Evolutionary conservation across 2,329 filamentous ascomycete species (phyloP).

Genomic region (Colletotrichum liaoningense): DNA sequence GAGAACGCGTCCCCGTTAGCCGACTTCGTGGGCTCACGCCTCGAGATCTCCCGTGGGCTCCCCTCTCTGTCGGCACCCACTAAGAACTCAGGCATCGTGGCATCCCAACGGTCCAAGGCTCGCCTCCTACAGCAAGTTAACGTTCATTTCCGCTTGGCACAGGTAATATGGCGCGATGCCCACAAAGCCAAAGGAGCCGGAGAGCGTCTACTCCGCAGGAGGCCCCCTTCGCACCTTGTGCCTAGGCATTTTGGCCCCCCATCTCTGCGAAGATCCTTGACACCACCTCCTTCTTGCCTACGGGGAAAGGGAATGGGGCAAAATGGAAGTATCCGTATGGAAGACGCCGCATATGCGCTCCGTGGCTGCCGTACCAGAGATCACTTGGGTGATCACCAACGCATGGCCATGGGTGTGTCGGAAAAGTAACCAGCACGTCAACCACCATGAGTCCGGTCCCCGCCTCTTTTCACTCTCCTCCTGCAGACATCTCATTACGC

Average conservation of each 20-base stretch:
- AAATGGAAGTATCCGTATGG: not conserved
- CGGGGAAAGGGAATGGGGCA: not conserved
- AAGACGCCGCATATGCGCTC: constrained; percentile 29
- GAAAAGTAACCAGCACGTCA: constrained; percentile 26
- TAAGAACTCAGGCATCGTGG: not conserved
- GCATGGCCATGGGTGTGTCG: constrained; percentile 25
- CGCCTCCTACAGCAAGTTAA: not conserved
- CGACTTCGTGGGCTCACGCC: not conserved
- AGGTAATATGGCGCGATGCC: constrained; percentile 21
- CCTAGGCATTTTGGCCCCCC: constrained; percentile 20
- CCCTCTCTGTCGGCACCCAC: constrained; percentile 12
- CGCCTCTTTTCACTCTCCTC: not conserved
- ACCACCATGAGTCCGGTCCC: constrained; percentile 1
- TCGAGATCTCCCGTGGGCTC: constrained; percentile 8
- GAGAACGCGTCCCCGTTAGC: not conserved
- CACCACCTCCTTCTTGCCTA: constrained; percentile 1
- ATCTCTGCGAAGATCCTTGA: constrained; percentile 27
- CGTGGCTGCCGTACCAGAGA: constrained; percentile 34
- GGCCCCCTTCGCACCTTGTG: constrained; percentile 1
- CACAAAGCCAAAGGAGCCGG: constrained; percentile 2
- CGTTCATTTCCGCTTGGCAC: constrained; percentile 17
- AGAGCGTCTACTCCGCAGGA: constrained; percentile 16
- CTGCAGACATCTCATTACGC: not conserved
- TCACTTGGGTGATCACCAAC: constrained; percentile 35
- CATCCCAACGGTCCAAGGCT: not conserved